A percentile compares a stretch with the other conserved stretches of the same genome.
Conservation (phyloP, 257 asterid species). For the Solanum tarapatanum region DNA sequence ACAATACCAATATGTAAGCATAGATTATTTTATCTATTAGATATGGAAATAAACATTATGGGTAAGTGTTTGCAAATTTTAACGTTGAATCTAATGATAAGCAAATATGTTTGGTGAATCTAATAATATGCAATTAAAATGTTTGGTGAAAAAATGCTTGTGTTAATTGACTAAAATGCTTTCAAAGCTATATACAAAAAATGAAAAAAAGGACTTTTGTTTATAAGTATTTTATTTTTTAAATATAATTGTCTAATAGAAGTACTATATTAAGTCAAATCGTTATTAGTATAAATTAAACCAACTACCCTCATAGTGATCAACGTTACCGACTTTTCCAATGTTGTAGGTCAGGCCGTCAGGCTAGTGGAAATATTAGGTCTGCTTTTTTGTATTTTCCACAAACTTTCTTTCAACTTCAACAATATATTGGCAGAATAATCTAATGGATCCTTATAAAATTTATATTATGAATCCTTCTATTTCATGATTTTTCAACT, state of each 20-base stretch:
- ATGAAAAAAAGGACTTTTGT: not conserved
- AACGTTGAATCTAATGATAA: not conserved
- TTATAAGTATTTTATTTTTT: too few species aligned
- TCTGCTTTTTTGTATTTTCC: not conserved
- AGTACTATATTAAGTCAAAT: not conserved
- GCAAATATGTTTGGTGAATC: not conserved
- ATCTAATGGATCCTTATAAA: too few species aligned
- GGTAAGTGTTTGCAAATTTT: not conserved
- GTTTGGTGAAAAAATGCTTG: too few species aligned
- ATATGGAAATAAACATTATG: not conserved
- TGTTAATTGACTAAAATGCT: too few species aligned
- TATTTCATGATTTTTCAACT: too few species aligned
- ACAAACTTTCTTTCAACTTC: not conserved
- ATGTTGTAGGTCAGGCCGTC: not conserved
- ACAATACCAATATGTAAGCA: not conserved
- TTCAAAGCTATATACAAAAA: too few species aligned
- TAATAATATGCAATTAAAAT: too few species aligned
- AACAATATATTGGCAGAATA: too few species aligned
- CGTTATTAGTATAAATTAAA: not conserved
- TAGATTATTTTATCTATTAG: not conserved
- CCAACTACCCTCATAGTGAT: not conserved
- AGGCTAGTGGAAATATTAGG: not conserved
- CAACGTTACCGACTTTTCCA: not conserved
- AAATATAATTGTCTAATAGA: too few species aligned
- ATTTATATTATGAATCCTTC: too few species aligned